Conservation (phyloP, 306 rosid genomes). For the Vigna hirtella region DNA sequence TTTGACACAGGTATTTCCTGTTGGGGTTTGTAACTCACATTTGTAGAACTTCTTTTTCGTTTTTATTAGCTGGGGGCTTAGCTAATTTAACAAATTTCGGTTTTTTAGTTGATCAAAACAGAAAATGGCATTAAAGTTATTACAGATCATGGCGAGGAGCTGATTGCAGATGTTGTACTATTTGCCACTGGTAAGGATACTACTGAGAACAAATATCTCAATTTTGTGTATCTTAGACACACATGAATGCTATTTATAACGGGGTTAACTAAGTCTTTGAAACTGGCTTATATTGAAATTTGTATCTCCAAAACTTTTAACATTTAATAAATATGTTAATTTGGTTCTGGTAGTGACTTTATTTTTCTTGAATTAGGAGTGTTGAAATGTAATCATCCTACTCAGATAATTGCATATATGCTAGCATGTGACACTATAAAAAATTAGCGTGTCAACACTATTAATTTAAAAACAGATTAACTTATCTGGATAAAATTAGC, state of each 20-base stretch:
- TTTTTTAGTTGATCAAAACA: constrained; percentile 72
- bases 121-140: constrained; percentile 82
- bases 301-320: no score
- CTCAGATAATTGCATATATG: no score
- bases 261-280: no score
- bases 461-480: no score
- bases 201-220: background rate
- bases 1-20: constrained; percentile 69
- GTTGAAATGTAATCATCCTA: no score
- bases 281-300: no score
- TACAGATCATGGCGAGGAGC: constrained; percentile 95
- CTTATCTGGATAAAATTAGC: no score
- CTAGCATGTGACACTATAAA: no score
- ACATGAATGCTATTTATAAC: background rate
- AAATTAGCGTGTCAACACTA: no score
- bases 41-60: constrained; percentile 10
- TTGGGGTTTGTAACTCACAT: constrained; percentile 17
- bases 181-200: constrained; percentile 88
- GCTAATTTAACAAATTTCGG: constrained; percentile 32
- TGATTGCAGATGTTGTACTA: constrained; percentile 84
- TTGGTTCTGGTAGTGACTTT: no score
- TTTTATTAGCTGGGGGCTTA: constrained; percentile 36
- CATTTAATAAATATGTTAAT: no score
- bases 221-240: background rate
- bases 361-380: no score